Percentiles rank a stretch among this genome's conserved stretches.
These are phyloP conservation scores for Pseudomonodictys pantanalensis DNA, from an alignment of 495 filamentous ascomycete genomes.

Conservation along the genomic window DNA sequence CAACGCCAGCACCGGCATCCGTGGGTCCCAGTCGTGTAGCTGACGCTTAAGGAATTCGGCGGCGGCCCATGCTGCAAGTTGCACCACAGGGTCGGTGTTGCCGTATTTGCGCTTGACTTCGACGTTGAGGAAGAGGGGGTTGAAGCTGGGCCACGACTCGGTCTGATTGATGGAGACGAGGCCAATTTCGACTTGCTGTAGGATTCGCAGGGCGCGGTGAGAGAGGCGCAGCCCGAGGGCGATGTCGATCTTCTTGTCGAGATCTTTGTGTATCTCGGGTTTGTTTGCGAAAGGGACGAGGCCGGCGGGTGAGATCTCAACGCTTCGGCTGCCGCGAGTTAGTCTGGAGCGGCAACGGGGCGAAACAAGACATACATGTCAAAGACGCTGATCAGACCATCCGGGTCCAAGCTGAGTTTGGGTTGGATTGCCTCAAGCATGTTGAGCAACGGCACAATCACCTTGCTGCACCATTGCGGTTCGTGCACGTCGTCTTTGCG, in stretches of 20 bases:
- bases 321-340: not conserved
- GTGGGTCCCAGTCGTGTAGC: slow-evolving; percentile 4
- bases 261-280: slow-evolving; percentile 8
- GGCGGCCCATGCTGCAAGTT: slow-evolving; percentile 14
- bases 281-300: slow-evolving; percentile 8
- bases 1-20: slow-evolving; percentile 10
- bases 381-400: slow-evolving; percentile 1
- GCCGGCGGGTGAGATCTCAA: slow-evolving; percentile 3
- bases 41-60: slow-evolving; percentile 15
- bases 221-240: slow-evolving; percentile 13
- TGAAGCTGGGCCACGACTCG: not conserved
- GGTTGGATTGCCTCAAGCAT: not conserved
- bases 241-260: slow-evolving; percentile 15
- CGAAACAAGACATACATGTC: slow-evolving; percentile 1
- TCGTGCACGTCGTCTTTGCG: not conserved
- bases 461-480: not conserved
- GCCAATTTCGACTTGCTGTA: not conserved
- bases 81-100: not conserved
- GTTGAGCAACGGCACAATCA: not conserved
- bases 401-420: not conserved
- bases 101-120: slow-evolving; percentile 11
- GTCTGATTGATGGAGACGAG: slow-evolving; percentile 8
- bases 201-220: not conserved
- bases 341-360: not conserved
- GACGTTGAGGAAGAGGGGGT: slow-evolving; percentile 17